phyloP scores from a whole-genome alignment of 2,329 filamentous ascomycete species.

The Onygenales sp. region DNA sequence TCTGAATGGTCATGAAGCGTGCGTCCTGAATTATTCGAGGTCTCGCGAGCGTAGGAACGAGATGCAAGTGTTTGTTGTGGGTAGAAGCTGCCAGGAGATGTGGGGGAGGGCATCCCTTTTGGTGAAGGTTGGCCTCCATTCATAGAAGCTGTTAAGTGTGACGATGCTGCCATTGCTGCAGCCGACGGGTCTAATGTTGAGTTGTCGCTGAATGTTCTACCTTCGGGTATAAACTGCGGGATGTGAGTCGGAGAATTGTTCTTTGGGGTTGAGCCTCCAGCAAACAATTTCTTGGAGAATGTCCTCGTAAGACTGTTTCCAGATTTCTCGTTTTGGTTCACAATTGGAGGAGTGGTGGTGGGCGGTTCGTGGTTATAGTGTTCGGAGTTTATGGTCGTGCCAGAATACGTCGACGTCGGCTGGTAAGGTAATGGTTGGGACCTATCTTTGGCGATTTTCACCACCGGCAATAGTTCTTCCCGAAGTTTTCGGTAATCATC shows the following conservation, averaged over 20 bases:
- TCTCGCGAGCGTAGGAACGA: slow-evolving; percentile 33
- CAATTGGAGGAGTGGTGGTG: slow-evolving; percentile 25
- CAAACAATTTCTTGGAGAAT: slow-evolving; percentile 63
- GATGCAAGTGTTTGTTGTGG: slow-evolving; percentile 35
- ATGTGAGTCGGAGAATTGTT: slow-evolving; percentile 65
- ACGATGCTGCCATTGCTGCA: slow-evolving; percentile 60
- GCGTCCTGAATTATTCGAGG: slow-evolving; percentile 16
- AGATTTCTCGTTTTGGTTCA: slow-evolving; percentile 28
- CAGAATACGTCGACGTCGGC: slow-evolving; percentile 19
- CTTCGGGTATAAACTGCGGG: slow-evolving; percentile 56
- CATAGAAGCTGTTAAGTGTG: slow-evolving; percentile 50
- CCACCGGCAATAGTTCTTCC: slow-evolving; percentile 83
- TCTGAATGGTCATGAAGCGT: slow-evolving; percentile 30
- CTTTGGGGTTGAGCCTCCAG: slow-evolving; percentile 63
- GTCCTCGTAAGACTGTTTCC: slow-evolving; percentile 56
- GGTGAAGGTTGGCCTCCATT: slow-evolving; percentile 52
- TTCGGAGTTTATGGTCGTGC: slow-evolving; percentile 19
- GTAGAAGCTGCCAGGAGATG: slow-evolving; percentile 32
- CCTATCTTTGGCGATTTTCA: slow-evolving; percentile 84
- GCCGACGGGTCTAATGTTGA: slow-evolving; percentile 56
- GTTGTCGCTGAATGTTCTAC: slow-evolving; percentile 45
- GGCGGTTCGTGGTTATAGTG: slow-evolving; percentile 28
- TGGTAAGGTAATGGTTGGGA: slow-evolving; percentile 70
- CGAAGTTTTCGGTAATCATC: slow-evolving; percentile 83
- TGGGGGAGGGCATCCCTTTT: slow-evolving; percentile 36